These are phyloP conservation scores for Leishmania aethiopica DNA, from an alignment of 208 protist genomes.

Conservation along the genomic window DNA sequence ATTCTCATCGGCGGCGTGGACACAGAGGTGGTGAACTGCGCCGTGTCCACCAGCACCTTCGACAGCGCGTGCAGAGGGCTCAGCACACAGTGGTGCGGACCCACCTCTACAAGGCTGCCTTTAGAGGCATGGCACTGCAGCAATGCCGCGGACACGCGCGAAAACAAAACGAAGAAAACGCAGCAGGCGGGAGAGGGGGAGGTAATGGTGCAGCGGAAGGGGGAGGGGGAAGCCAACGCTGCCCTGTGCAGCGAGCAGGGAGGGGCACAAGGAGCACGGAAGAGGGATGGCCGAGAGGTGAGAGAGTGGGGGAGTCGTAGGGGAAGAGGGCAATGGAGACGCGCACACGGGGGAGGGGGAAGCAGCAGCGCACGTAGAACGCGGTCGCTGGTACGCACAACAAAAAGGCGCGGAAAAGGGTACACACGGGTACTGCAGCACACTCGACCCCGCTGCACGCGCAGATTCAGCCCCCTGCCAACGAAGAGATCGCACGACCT, in stretches of 20 bases:
- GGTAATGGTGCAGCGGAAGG: neutral
- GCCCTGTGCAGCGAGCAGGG: neutral
- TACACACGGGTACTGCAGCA: neutral
- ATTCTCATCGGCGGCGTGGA: conserved; percentile 1
- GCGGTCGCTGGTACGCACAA: neutral
- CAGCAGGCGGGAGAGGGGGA: neutral
- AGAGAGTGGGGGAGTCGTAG: neutral
- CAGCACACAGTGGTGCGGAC: conserved; percentile 50
- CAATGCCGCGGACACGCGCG: neutral
- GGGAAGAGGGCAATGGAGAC: neutral
- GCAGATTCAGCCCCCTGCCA: neutral
- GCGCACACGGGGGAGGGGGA: neutral
- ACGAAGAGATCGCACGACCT: neutral
- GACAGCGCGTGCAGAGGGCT: conserved; percentile 37
- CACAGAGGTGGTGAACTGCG: conserved; percentile 21
- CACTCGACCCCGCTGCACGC: too few species aligned
- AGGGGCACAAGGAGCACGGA: neutral
- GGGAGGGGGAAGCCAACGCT: neutral
- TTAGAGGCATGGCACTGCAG: neutral
- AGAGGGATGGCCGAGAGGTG: neutral
- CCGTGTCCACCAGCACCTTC: conserved; percentile 22
- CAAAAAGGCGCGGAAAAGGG: neutral
- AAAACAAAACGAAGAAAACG: neutral
- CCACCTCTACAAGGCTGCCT: conserved; percentile 21
- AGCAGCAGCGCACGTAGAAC: neutral